phyloP scores from a whole-genome alignment of 2,329 filamentous ascomycete species.

The Talaromyces atroroseus region DNA sequence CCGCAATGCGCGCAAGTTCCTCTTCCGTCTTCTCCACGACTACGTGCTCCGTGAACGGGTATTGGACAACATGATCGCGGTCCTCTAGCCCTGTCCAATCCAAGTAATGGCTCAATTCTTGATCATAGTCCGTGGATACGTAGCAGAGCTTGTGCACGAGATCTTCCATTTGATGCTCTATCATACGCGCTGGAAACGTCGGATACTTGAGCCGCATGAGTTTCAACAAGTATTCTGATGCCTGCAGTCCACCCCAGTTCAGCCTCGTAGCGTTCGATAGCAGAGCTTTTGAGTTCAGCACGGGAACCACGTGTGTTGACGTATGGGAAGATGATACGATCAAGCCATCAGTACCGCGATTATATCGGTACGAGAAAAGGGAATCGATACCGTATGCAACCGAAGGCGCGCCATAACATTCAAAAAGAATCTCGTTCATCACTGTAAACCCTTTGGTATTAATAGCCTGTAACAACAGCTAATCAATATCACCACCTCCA shows the following conservation, averaged over 20 bases:
- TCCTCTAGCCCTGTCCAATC: conserved; percentile 93
- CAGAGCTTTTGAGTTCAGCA: conserved; percentile 78
- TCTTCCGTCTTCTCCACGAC: conserved; percentile 89
- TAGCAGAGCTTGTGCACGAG: conserved; percentile 88
- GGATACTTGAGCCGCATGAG: conserved; percentile 89
- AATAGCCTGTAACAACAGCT: background rate
- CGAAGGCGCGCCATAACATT: conserved; percentile 87
- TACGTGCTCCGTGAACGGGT: conserved; percentile 87
- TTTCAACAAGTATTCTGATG: conserved; percentile 84
- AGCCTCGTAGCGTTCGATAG: conserved; percentile 79
- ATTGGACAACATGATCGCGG: conserved; percentile 81
- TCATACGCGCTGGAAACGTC: conserved; percentile 78
- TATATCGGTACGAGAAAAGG: conserved; percentile 91
- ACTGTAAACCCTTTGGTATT: conserved; percentile 48
- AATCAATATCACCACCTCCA: background rate
- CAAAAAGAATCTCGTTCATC: conserved; percentile 96
- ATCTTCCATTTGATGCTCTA: conserved; percentile 77
- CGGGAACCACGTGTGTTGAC: conserved; percentile 90
- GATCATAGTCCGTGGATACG: conserved; percentile 74
- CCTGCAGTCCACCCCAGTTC: conserved; percentile 92
- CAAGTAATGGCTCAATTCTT: conserved; percentile 68
- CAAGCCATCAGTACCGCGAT: conserved; percentile 78
- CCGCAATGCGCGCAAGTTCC: conserved; percentile 81
- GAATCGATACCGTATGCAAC: conserved; percentile 94
- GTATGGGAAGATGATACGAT: conserved; percentile 90